Percentiles rank a stretch among this genome's conserved stretches.
These are phyloP conservation scores for Pseudonectria foliicola DNA, from an alignment of 2,329 filamentous ascomycete species.

Conservation along the genomic window DNA sequence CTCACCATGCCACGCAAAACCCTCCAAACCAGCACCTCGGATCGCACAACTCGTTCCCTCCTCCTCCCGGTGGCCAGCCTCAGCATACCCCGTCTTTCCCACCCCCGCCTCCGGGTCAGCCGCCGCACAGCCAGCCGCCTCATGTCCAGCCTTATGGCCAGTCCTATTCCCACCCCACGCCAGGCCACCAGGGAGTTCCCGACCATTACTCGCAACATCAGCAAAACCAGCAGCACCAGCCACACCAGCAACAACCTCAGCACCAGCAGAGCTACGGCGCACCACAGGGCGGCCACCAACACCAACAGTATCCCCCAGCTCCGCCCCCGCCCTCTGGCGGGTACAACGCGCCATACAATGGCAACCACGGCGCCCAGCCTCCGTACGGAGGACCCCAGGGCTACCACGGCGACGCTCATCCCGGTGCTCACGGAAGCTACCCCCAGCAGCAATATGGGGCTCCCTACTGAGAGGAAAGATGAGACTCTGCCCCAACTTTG, in stretches of 20 bases:
- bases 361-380: slow-evolving; percentile 21
- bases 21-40: slow-evolving; percentile 4
- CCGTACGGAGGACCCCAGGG: slow-evolving; percentile 23
- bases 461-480: slow-evolving; percentile 14
- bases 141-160: slow-evolving; percentile 15
- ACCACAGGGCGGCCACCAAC: slow-evolving; percentile 11
- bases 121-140: slow-evolving; percentile 11
- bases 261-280: slow-evolving; percentile 16
- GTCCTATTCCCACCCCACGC: slow-evolving; percentile 14
- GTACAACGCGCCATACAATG: slow-evolving; percentile 24
- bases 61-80: slow-evolving; percentile 15
- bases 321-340: slow-evolving; percentile 14
- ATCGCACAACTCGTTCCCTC: slow-evolving; percentile 15
- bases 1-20: background rate
- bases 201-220: slow-evolving; percentile 17
- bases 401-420: slow-evolving; percentile 20
- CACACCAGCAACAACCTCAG: slow-evolving; percentile 12
- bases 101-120: slow-evolving; percentile 9
- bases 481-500: too few species aligned
- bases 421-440: slow-evolving; percentile 27
- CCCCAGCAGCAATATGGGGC: slow-evolving; percentile 19
- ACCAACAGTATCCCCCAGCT: slow-evolving; percentile 19
- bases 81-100: slow-evolving; percentile 10
- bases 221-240: too few species aligned
- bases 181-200: slow-evolving; percentile 15